A percentile compares a stretch with the other conserved stretches of the same genome.
These are phyloP conservation scores for Immersiella caudata DNA, from an alignment of 495 filamentous ascomycete species.

Conservation along the genomic window DNA sequence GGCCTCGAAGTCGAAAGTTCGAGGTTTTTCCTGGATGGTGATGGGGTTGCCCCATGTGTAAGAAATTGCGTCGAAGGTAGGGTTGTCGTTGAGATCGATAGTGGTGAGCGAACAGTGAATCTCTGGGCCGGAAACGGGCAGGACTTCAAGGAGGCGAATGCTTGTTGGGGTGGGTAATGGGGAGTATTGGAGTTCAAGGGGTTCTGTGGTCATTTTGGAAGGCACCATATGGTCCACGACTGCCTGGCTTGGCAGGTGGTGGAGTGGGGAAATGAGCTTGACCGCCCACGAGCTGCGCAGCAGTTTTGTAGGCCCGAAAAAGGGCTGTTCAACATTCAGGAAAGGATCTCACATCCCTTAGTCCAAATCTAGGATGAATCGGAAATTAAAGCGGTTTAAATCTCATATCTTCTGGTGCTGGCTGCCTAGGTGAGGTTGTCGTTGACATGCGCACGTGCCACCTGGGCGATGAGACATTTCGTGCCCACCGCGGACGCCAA, in stretches of 20 bases:
- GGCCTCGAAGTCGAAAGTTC: not conserved
- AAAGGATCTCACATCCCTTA: no score
- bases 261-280: no score
- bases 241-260: no score
- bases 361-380: no score
- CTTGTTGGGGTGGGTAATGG: not conserved
- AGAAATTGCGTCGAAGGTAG: not conserved
- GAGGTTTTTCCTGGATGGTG: not conserved
- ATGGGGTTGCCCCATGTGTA: not conserved
- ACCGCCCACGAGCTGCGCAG: no score
- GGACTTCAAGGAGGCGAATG: not conserved
- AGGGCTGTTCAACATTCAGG: no score
- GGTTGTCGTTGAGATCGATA: not conserved
- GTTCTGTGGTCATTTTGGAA: not conserved
- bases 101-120: not conserved
- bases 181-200: not conserved
- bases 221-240: no score
- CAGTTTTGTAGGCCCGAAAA: no score
- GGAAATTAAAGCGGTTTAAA: no score
- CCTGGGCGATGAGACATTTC: not conserved
- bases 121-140: not conserved
- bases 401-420: no score
- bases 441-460: not conserved
- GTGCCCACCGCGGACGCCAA: no score
- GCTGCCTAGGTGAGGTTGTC: not conserved